Conservation (phyloP, 352 stramenopile genomes). For the Pythium volutum region DNA sequence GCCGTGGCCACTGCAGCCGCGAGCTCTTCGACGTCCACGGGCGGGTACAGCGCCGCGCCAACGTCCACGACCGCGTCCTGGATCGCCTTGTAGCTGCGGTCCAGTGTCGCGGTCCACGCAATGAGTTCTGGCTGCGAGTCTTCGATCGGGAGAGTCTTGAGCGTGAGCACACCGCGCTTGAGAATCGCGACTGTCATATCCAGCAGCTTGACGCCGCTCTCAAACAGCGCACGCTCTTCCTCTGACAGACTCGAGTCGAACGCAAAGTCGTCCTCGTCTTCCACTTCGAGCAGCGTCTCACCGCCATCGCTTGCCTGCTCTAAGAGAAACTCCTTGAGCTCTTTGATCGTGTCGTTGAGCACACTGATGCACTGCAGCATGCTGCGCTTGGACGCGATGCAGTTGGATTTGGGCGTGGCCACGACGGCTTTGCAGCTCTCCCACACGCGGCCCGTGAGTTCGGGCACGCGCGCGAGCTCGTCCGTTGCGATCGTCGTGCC, state of each 20-base stretch:
- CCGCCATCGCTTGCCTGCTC: slow-evolving; percentile 33
- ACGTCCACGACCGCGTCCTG: slow-evolving; percentile 78
- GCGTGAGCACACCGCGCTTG: slow-evolving; percentile 78
- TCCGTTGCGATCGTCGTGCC: slow-evolving; percentile 38
- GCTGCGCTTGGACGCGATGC: slow-evolving; percentile 77
- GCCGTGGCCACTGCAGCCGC: slow-evolving; percentile 31
- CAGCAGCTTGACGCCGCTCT: slow-evolving; percentile 63
- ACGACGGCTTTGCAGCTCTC: slow-evolving; percentile 57
- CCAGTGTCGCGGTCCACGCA: slow-evolving; percentile 63
- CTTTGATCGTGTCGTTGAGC: slow-evolving; percentile 77
- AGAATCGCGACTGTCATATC: slow-evolving; percentile 71
- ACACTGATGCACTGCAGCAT: slow-evolving; percentile 86
- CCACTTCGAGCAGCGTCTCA: slow-evolving; percentile 45
- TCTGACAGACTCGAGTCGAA: slow-evolving; percentile 75
- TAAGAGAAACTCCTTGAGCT: slow-evolving; percentile 70
- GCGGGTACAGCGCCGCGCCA: slow-evolving; percentile 75
- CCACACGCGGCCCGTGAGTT: slow-evolving; percentile 82
- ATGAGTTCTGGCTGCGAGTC: slow-evolving; percentile 61
- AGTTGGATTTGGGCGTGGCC: slow-evolving; percentile 83
- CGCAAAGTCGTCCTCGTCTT: slow-evolving; percentile 68
- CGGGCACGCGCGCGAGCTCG: slow-evolving; percentile 53
- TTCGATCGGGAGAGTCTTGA: slow-evolving; percentile 67
- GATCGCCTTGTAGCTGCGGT: slow-evolving; percentile 55
- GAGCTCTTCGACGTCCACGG: slow-evolving; percentile 65
- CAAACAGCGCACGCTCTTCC: slow-evolving; percentile 65